Percentiles rank a stretch among this genome's conserved stretches.
Conservation (phyloP, 176 grass and related monocot genomes). For the Paspalum vaginatum region DNA sequence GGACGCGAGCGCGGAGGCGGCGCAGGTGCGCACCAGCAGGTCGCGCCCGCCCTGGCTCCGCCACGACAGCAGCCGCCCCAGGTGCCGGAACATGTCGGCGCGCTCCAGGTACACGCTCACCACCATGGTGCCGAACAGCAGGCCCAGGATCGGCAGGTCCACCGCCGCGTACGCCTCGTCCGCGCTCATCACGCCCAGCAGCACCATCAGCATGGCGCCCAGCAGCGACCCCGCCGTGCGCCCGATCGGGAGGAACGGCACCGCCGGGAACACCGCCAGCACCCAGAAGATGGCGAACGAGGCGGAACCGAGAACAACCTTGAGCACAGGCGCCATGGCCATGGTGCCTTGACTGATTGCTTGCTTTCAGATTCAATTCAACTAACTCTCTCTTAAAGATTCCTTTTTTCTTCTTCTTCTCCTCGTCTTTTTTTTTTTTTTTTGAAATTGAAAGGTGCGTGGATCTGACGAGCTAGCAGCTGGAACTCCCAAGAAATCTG, state of each 20-base stretch:
- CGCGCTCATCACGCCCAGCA: slow-evolving; percentile 68
- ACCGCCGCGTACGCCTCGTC: slow-evolving; percentile 86
- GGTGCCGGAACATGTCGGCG: slow-evolving; percentile 89
- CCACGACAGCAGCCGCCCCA: slow-evolving; percentile 71
- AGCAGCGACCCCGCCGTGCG: slow-evolving; percentile 89
- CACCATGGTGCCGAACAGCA: slow-evolving; percentile 96
- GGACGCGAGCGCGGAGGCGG: slow-evolving; percentile 67
- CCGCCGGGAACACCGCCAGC: slow-evolving; percentile 92
- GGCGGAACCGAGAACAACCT: slow-evolving; percentile 58
- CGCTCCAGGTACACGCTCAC: slow-evolving; percentile 92
- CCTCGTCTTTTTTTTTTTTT: too few relatives aligned
- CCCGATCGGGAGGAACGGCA: slow-evolving; percentile 82
- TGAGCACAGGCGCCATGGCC: slow-evolving; percentile 71
- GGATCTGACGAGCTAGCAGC: too few relatives aligned
- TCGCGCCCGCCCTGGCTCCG: slow-evolving; percentile 77
- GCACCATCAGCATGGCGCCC: slow-evolving; percentile 90
- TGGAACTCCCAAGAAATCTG: too few relatives aligned
- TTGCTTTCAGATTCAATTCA: too few relatives aligned
- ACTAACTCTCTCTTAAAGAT: too few relatives aligned
- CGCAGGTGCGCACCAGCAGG: slow-evolving; percentile 77
- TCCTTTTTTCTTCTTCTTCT: not conserved
- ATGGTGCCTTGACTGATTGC: slow-evolving; percentile 6
- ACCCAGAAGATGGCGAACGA: slow-evolving; percentile 94
- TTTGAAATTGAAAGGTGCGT: too few relatives aligned
- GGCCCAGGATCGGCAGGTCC: slow-evolving; percentile 89